Evolutionary conservation across 352 stramenopile species (phyloP).

Genomic region (Pythium dissotocum): DNA sequence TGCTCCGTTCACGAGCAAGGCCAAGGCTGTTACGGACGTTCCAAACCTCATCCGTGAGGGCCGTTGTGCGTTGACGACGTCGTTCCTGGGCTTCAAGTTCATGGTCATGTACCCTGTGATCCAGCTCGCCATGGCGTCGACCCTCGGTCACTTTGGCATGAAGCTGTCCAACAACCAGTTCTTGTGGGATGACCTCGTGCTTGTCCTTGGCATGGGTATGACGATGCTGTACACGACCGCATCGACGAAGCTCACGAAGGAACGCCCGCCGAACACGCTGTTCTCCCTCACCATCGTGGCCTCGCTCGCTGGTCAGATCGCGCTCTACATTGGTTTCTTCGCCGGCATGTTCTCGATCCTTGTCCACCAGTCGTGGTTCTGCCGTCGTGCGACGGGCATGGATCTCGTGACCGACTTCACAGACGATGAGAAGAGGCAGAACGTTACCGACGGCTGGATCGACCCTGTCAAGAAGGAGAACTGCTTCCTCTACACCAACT

Average conservation of each 20-base stretch:
- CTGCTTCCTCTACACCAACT: too few species aligned
- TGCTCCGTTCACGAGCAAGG: constrained; percentile 87
- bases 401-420: too few species aligned
- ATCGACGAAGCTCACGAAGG: constrained; percentile 33
- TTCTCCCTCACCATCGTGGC: constrained; percentile 53
- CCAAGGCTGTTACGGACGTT: constrained; percentile 76
- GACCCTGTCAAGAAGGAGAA: too few species aligned
- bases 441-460: too few species aligned
- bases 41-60: constrained; percentile 81
- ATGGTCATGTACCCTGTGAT: constrained; percentile 63
- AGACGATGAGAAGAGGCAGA: too few species aligned
- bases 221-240: constrained; percentile 54
- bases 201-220: constrained; percentile 40
- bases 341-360: constrained; percentile 35
- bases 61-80: constrained; percentile 69
- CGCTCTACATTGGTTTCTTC: constrained; percentile 51
- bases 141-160: constrained; percentile 33
- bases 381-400: constrained; percentile 17
- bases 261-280: constrained; percentile 44
- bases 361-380: constrained; percentile 47
- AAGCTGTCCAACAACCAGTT: constrained; percentile 63
- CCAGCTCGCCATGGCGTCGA: constrained; percentile 44
- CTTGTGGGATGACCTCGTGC: constrained; percentile 58
- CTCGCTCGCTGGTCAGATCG: constrained; percentile 50
- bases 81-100: constrained; percentile 56